Conservation (phyloP, 2,329 filamentous ascomycete species). For the Neonectria magnoliae region DNA sequence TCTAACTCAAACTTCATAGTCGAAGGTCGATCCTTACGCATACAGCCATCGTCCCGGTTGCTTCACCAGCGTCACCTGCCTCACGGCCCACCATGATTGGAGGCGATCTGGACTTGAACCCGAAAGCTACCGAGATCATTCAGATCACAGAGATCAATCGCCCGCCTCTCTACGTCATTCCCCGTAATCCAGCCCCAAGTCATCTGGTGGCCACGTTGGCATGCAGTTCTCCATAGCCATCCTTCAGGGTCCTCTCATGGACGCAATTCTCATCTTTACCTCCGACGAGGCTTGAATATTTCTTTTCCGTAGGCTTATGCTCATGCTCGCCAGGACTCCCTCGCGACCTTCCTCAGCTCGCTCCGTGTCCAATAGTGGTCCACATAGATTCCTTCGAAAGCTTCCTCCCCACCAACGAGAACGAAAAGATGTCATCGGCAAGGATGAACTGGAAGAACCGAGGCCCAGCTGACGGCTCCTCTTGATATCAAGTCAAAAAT, state of each 20-base stretch:
- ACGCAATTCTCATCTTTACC: slow-evolving; percentile 26
- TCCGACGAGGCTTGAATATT: slow-evolving; percentile 32
- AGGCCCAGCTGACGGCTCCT: slow-evolving; percentile 27
- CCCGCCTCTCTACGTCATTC: slow-evolving; percentile 34
- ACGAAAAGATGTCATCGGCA: slow-evolving; percentile 38
- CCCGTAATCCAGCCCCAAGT: slow-evolving; percentile 24
- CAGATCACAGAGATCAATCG: slow-evolving; percentile 28
- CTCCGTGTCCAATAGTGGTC: slow-evolving; percentile 15
- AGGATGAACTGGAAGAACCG: slow-evolving; percentile 35
- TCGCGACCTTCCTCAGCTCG: slow-evolving; percentile 20
- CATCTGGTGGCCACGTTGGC: slow-evolving; percentile 36
- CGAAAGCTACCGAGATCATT: slow-evolving; percentile 30
- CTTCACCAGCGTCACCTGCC: slow-evolving; percentile 10
- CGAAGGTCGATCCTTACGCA: slow-evolving; percentile 1
- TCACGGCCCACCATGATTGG: slow-evolving; percentile 34
- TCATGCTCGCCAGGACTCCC: slow-evolving; percentile 19
- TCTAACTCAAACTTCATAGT: slow-evolving; percentile 5
- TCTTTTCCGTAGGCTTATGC: slow-evolving; percentile 22
- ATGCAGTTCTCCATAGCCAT: slow-evolving; percentile 32
- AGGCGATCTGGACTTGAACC: slow-evolving; percentile 30
- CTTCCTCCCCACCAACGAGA: slow-evolving; percentile 31
- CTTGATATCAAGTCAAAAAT: slow-evolving; percentile 5
- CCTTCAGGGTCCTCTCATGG: slow-evolving; percentile 41
- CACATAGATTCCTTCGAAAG: slow-evolving; percentile 26
- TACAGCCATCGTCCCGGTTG: slow-evolving; percentile 41